These are phyloP conservation scores for Suhomyces chickasaworum DNA, from an alignment of 1,139 yeast species.

Conservation along the genomic window DNA sequence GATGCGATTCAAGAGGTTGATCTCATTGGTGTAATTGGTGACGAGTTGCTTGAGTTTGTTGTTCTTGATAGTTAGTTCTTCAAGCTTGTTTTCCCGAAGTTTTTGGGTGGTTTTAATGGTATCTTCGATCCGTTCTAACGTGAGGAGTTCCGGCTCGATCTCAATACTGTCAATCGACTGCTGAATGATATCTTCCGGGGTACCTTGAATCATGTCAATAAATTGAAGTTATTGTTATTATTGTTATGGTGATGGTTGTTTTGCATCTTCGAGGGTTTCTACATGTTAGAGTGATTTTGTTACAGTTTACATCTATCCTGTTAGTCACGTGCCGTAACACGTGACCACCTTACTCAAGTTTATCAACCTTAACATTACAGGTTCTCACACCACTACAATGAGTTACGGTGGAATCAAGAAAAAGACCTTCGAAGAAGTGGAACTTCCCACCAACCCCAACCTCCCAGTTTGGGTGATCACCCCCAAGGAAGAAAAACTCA, in stretches of 20 bases:
- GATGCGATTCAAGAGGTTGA: constrained; percentile 25
- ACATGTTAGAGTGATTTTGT: too few species aligned
- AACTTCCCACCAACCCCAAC: constrained; percentile 47
- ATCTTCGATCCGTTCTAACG: constrained; percentile 50
- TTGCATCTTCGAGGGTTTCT: background rate
- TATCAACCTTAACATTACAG: too few species aligned
- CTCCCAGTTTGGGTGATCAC: constrained; percentile 84
- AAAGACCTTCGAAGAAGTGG: constrained; percentile 43
- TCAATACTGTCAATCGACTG: constrained; percentile 25
- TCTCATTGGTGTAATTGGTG: constrained; percentile 25
- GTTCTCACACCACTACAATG: constrained; percentile 14
- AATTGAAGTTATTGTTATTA: background rate
- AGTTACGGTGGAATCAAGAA: constrained; percentile 21
- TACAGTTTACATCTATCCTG: too few species aligned
- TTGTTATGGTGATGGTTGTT: background rate
- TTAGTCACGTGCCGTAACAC: background rate
- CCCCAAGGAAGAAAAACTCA: constrained; percentile 82
- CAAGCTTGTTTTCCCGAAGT: constrained; percentile 28
- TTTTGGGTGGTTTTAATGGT: constrained; percentile 34
- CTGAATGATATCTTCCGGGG: constrained; percentile 41
- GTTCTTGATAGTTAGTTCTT: constrained; percentile 24
- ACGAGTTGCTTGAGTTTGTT: constrained; percentile 23
- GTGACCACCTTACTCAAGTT: too few species aligned
- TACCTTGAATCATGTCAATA: constrained; percentile 28
- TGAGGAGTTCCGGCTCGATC: constrained; percentile 48